phyloP scores from a whole-genome alignment of 371 early-diverging fungal genomes.

The Chytridiales sp. region DNA sequence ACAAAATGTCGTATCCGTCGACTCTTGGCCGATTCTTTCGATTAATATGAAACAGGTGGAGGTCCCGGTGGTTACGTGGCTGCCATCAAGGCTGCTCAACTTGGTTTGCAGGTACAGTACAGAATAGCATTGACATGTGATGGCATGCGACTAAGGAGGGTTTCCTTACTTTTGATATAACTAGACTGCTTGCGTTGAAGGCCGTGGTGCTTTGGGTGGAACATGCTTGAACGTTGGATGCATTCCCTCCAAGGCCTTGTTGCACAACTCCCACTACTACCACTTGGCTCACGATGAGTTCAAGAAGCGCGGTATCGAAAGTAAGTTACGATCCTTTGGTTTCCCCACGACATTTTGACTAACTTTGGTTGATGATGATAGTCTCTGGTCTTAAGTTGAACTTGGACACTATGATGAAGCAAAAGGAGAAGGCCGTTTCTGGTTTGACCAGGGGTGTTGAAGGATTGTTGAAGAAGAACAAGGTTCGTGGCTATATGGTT shows the following conservation, averaged over 20 bases:
- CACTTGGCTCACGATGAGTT: slow-evolving; percentile 92
- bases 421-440: slow-evolving; percentile 85
- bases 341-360: neutral
- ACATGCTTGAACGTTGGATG: slow-evolving; percentile 99
- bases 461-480: slow-evolving; percentile 95
- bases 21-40: neutral
- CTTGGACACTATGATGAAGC: slow-evolving; percentile 85
- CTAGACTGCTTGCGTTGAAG: slow-evolving; percentile 95
- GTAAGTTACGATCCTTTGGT: slow-evolving; percentile 36
- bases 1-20: neutral
- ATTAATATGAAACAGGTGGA: slow-evolving; percentile 58
- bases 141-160: too few relatives aligned
- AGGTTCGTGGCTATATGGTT: slow-evolving; percentile 45
- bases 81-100: slow-evolving; percentile 97
- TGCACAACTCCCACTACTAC: slow-evolving; percentile 96
- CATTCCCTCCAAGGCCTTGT: slow-evolving; percentile 97
- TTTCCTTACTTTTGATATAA: too few relatives aligned
- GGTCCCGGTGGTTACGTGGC: slow-evolving; percentile 99
- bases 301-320: slow-evolving; percentile 90
- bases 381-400: slow-evolving; percentile 82
- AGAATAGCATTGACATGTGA: neutral
- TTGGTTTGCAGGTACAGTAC: slow-evolving; percentile 84
- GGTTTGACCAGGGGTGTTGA: slow-evolving; percentile 93
- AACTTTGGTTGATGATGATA: slow-evolving; percentile 23
- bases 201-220: slow-evolving; percentile 94